A percentile compares a stretch with the other conserved stretches of the same genome.
Conservation (phyloP, 2,329 filamentous ascomycete genomes). For the Colletotrichum eremochloae region DNA sequence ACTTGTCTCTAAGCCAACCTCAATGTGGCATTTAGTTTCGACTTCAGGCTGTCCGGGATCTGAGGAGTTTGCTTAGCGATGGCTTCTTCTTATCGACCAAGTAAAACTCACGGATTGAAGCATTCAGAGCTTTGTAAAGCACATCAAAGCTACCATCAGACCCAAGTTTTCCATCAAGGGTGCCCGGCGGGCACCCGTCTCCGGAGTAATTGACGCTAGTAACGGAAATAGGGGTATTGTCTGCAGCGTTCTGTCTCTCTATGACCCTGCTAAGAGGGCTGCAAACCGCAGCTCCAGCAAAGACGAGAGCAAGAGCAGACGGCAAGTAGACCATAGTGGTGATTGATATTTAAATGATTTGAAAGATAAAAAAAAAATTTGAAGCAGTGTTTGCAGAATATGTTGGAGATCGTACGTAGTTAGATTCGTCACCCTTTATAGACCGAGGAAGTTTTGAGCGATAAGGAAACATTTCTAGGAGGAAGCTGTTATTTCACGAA, state of each 20-base stretch:
- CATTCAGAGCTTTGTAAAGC: not conserved
- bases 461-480: no score
- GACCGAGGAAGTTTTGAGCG: no score
- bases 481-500: no score
- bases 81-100: not conserved
- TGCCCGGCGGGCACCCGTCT: constrained; percentile 2
- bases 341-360: no score
- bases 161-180: not conserved
- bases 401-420: no score
- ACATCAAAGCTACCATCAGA: not conserved
- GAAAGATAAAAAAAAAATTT: no score
- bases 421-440: no score
- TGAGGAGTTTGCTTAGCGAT: not conserved
- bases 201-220: not conserved
- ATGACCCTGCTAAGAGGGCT: not conserved
- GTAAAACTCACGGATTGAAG: not conserved
- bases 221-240: not conserved
- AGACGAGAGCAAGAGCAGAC: constrained; percentile 1
- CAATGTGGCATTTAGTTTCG: not conserved
- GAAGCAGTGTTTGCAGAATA: no score
- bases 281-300: constrained; percentile 8
- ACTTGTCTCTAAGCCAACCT: not conserved
- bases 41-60: not conserved
- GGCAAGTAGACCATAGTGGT: no score
- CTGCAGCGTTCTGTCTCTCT: not conserved